Conservation (phyloP, 768 basidiomycete species). For the Phlebiopsis gigantea region DNA sequence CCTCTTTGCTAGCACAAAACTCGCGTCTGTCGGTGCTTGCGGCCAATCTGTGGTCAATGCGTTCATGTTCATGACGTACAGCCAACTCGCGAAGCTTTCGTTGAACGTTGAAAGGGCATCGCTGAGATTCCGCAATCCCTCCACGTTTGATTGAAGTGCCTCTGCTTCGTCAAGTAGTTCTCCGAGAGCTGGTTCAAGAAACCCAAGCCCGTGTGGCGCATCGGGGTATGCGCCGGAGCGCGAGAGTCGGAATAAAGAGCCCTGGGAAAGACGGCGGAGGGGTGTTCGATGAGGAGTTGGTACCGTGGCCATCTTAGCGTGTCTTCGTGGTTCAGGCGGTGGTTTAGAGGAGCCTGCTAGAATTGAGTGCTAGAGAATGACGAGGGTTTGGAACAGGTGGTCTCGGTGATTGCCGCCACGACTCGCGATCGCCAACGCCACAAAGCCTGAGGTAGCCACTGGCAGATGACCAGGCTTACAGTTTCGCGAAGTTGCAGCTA, state of each 20-base stretch:
- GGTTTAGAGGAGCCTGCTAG: too few species aligned
- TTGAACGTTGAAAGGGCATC: conserved; percentile 82
- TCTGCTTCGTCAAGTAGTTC: conserved; percentile 90
- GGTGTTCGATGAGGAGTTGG: conserved; percentile 71
- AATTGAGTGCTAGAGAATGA: too few species aligned
- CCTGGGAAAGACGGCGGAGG: conserved; percentile 84
- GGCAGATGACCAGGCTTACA: too few species aligned
- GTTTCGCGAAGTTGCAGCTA: too few species aligned
- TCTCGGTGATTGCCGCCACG: too few species aligned
- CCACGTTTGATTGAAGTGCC: conserved; percentile 67
- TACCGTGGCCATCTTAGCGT: neutral
- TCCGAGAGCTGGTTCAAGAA: conserved; percentile 76
- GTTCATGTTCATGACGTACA: conserved; percentile 94
- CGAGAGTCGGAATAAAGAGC: conserved; percentile 82
- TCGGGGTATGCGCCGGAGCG: conserved; percentile 67
- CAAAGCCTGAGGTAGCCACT: too few species aligned
- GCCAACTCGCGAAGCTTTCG: conserved; percentile 87
- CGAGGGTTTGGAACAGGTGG: too few species aligned
- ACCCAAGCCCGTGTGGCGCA: conserved; percentile 80
- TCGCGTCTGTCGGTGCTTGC: conserved; percentile 34
- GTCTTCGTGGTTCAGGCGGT: too few species aligned
- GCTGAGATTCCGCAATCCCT: conserved; percentile 65
- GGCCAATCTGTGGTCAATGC: conserved; percentile 92
- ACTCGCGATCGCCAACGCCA: too few species aligned
- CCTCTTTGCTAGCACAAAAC: conserved; percentile 48